These are phyloP conservation scores for Leishmania guyanensis DNA, from an alignment of 208 protist species.

Conservation along the genomic window DNA sequence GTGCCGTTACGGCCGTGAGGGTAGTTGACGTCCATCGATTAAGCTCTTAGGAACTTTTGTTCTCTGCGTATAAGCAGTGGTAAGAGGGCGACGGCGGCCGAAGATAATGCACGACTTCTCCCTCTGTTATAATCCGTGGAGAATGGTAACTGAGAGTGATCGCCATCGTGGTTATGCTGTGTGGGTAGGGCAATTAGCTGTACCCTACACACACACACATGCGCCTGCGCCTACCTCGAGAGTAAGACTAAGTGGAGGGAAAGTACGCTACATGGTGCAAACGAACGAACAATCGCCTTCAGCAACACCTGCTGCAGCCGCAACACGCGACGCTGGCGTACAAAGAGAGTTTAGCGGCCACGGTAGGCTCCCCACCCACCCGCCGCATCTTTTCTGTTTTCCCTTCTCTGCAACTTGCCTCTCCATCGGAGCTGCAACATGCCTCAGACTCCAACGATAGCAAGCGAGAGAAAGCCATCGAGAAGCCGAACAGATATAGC, in stretches of 20 bases:
- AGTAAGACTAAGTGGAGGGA: not conserved
- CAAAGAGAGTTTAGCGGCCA: not conserved
- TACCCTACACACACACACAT: not conserved
- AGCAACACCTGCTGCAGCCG: not conserved
- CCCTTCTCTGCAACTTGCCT: not conserved
- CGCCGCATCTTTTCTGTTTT: not conserved
- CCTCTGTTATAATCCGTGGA: not conserved
- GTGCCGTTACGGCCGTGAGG: too few relatives aligned
- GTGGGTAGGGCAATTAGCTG: not conserved
- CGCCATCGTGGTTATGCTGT: not conserved
- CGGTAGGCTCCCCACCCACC: not conserved
- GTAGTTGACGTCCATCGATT: not conserved
- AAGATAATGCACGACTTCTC: not conserved
- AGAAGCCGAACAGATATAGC: not conserved
- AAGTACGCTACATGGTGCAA: not conserved
- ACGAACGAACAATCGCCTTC: not conserved
- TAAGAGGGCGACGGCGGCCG: not conserved
- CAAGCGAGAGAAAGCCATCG: not conserved
- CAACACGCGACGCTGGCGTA: not conserved
- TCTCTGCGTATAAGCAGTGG: not conserved
- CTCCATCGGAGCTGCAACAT: not conserved
- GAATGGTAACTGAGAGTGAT: not conserved
- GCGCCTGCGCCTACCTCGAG: not conserved
- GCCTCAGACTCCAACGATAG: not conserved
- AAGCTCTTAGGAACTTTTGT: not conserved